These are phyloP conservation scores for Fomitopsis schrenkii DNA, from an alignment of 1,284 basidiomycete species.

Conservation along the genomic window DNA sequence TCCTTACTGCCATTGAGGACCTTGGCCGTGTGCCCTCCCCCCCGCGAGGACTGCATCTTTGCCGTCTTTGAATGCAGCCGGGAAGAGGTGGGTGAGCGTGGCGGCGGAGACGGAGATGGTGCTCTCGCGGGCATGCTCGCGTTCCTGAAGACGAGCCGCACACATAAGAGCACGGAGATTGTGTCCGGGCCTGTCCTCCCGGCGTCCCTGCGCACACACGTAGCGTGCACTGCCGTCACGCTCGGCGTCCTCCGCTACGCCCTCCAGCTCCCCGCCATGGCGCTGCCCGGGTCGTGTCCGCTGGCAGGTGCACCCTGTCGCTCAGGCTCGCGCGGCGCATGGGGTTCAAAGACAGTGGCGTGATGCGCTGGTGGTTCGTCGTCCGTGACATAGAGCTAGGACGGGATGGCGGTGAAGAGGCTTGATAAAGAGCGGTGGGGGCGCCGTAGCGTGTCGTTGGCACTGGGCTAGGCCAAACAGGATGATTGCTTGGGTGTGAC, in stretches of 20 bases:
- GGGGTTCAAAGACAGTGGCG: constrained; percentile 58
- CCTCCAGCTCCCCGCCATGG: constrained; percentile 42
- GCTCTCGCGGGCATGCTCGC: constrained; percentile 25
- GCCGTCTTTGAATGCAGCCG: constrained; percentile 41
- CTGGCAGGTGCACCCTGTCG: constrained; percentile 58
- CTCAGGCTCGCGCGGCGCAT: constrained; percentile 50
- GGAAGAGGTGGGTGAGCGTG: constrained; percentile 11
- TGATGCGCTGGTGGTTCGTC: constrained; percentile 49
- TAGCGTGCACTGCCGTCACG: constrained; percentile 58
- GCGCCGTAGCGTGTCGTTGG: constrained; percentile 42
- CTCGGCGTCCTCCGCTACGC: constrained; percentile 56
- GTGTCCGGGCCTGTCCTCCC: constrained; percentile 50
- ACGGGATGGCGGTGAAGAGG: neutral
- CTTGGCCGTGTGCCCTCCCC: constrained; percentile 30
- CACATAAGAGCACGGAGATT: constrained; percentile 46
- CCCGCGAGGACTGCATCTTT: constrained; percentile 36
- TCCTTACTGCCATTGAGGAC: constrained; percentile 30
- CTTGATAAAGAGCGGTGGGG: too few relatives aligned
- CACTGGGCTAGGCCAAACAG: constrained; percentile 66
- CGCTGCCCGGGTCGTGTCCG: constrained; percentile 50
- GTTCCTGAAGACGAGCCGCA: constrained; percentile 22
- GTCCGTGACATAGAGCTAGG: constrained; percentile 24
- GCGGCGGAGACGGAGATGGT: constrained; percentile 11
- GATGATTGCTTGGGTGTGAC: constrained; percentile 20
- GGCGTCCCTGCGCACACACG: constrained; percentile 61